Conservation (phyloP, 495 filamentous ascomycete species). For the Penicillium psychrofluorescens region DNA sequence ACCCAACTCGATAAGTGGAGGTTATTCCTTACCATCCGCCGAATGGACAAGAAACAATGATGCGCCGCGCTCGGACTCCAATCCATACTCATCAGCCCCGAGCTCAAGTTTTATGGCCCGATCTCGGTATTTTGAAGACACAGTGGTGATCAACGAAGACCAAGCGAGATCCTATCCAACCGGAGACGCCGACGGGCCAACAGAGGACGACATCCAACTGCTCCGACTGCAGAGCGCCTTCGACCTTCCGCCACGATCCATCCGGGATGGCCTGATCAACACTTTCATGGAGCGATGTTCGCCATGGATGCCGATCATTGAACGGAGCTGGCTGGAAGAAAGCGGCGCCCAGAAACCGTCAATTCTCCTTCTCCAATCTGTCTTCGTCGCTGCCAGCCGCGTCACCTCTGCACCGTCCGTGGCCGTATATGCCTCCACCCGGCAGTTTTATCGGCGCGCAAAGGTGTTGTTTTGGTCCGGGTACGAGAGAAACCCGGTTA, state of each 20-base stretch:
- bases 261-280: slow-evolving; percentile 18
- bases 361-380: slow-evolving; percentile 15
- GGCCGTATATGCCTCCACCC: slow-evolving; percentile 16
- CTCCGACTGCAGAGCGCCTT: slow-evolving; percentile 19
- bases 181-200: slow-evolving; percentile 12
- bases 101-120: slow-evolving; percentile 14
- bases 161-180: slow-evolving; percentile 9
- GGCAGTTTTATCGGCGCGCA: slow-evolving; percentile 17
- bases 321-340: slow-evolving; percentile 17
- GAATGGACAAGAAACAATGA: background rate
- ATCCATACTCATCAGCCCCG: slow-evolving; percentile 13
- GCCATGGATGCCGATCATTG: slow-evolving; percentile 22
- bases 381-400: slow-evolving; percentile 19
- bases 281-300: slow-evolving; percentile 19
- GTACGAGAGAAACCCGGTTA: slow-evolving; percentile 19
- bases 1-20: too few relatives aligned
- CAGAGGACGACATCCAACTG: slow-evolving; percentile 16
- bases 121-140: slow-evolving; percentile 17
- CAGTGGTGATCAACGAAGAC: slow-evolving; percentile 12
- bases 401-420: slow-evolving; percentile 17
- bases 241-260: slow-evolving; percentile 15
- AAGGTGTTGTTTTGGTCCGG: slow-evolving; percentile 21
- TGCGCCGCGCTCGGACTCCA: slow-evolving; percentile 1
- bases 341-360: slow-evolving; percentile 11
- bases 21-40: background rate